phyloP scores from a whole-genome alignment of 2,329 filamentous ascomycete species.

The Pseudophaeomoniella oleicola region DNA sequence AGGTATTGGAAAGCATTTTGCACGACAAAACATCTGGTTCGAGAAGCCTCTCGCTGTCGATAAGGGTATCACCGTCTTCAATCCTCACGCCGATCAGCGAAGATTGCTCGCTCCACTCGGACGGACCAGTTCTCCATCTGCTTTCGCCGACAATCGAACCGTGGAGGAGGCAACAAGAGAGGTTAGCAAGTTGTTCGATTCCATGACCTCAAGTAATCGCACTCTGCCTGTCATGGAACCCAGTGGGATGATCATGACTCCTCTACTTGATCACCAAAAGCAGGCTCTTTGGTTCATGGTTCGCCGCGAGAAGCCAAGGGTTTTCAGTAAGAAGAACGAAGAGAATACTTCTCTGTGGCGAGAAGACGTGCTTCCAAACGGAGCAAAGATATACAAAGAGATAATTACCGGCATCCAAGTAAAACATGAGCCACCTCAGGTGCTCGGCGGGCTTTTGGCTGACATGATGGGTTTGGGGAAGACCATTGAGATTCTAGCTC shows the following conservation, averaged over 20 bases:
- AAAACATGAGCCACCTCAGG: constrained; percentile 46
- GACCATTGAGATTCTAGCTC: constrained; percentile 69
- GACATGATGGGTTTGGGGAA: constrained; percentile 88
- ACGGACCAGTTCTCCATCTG: constrained; percentile 7
- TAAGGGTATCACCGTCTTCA: constrained; percentile 54
- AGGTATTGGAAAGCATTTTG: constrained; percentile 53
- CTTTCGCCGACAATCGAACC: constrained; percentile 41
- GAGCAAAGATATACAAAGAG: constrained; percentile 57
- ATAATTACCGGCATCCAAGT: constrained; percentile 65
- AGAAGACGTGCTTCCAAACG: constrained; percentile 38
- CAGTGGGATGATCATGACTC: constrained; percentile 43
- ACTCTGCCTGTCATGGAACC: constrained; percentile 62
- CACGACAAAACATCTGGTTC: constrained; percentile 52
- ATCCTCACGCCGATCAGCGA: constrained; percentile 49
- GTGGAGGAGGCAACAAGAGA: constrained; percentile 78
- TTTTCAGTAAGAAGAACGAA: constrained; percentile 43
- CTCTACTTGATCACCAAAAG: constrained; percentile 72
- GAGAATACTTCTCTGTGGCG: constrained; percentile 68
- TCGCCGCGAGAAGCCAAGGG: constrained; percentile 54
- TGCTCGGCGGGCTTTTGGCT: constrained; percentile 59
- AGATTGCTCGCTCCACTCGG: constrained; percentile 10
- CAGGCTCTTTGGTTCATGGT: constrained; percentile 82
- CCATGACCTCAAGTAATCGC: constrained; percentile 54
- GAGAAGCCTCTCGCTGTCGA: constrained; percentile 51
- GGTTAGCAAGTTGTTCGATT: constrained; percentile 77